phyloP scores from a whole-genome alignment of 2,329 filamentous ascomycete species.

The Cryphonectria nitschkei region DNA sequence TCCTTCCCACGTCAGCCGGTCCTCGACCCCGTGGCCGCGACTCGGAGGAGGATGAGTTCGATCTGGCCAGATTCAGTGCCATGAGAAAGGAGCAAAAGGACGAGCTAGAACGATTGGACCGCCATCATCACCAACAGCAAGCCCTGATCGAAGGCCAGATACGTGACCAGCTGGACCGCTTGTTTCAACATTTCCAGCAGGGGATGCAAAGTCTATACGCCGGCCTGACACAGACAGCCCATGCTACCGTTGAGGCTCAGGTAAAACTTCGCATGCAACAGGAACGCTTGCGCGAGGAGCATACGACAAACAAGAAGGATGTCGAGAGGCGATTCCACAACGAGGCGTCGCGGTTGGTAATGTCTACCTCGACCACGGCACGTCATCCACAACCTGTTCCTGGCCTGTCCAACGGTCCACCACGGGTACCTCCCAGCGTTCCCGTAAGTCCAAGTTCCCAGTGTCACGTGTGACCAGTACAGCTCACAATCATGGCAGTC shows the following conservation, averaged over 20 bases:
- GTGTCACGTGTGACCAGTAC: too few relatives aligned
- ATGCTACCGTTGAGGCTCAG: constrained; percentile 22
- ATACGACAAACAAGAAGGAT: constrained; percentile 17
- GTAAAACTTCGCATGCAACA: constrained; percentile 25
- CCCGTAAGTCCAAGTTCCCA: not conserved
- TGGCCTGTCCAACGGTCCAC: not conserved
- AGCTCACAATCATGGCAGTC: constrained; percentile 2
- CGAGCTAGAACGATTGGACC: constrained; percentile 23
- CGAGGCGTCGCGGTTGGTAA: constrained; percentile 16
- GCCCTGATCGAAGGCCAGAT: constrained; percentile 21
- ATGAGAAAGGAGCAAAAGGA: constrained; percentile 26
- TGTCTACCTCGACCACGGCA: constrained; percentile 1
- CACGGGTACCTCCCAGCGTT: not conserved
- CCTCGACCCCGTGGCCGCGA: constrained; percentile 7
- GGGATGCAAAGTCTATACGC: constrained; percentile 23
- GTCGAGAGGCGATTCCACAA: constrained; percentile 25
- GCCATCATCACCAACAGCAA: constrained; percentile 15
- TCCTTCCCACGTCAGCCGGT: constrained; percentile 13
- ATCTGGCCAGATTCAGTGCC: constrained; percentile 20
- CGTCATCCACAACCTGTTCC: not conserved
- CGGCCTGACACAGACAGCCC: constrained; percentile 19
- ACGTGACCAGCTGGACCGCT: constrained; percentile 11
- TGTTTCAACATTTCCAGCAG: constrained; percentile 25
- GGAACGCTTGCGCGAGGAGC: constrained; percentile 21
- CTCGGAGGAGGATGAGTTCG: constrained; percentile 19